phyloP scores from a whole-genome alignment of 306 rosid species.

The Heteromeles arbutifolia region DNA sequence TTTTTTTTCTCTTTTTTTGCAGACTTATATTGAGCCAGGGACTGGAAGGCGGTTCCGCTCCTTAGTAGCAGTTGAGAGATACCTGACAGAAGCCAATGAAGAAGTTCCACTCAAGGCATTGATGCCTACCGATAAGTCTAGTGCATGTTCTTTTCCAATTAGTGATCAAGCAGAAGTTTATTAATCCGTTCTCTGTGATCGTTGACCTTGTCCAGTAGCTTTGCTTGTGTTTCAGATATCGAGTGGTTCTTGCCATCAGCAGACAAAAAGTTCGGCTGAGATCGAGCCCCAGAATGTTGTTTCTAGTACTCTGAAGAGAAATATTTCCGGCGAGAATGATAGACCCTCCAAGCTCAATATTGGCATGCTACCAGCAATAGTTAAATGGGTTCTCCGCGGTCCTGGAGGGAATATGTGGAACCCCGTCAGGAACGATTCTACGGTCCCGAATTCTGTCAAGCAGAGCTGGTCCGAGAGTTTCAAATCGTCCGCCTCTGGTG shows the following conservation, averaged over 20 bases:
- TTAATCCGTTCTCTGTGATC: not conserved
- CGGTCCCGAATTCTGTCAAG: slow-evolving; percentile 37
- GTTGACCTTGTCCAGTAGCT: slow-evolving; percentile 6
- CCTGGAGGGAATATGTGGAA: slow-evolving; percentile 40
- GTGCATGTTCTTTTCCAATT: slow-evolving; percentile 8
- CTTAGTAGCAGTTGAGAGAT: slow-evolving; percentile 31
- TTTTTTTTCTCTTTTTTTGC: slow-evolving; percentile 1
- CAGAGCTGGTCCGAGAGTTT: slow-evolving; percentile 56
- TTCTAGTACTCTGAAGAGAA: slow-evolving; percentile 18
- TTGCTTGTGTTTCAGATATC: slow-evolving; percentile 32
- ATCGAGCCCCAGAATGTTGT: not conserved
- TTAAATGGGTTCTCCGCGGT: slow-evolving; percentile 58
- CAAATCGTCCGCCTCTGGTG: slow-evolving; percentile 17
- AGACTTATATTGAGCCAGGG: slow-evolving; percentile 35
- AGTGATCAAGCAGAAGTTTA: slow-evolving; percentile 1
- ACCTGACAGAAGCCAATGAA: slow-evolving; percentile 24
- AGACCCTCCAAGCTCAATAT: slow-evolving; percentile 19
- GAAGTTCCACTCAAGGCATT: slow-evolving; percentile 26
- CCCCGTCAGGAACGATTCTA: slow-evolving; percentile 30
- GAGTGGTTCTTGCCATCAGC: slow-evolving; percentile 2
- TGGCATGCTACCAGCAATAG: slow-evolving; percentile 32
- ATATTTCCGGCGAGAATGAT: not conserved
- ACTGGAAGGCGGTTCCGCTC: slow-evolving; percentile 33
- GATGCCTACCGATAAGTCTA: slow-evolving; percentile 12
- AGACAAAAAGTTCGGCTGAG: not conserved